Evolutionary conservation across 768 basidiomycete species (phyloP).

Genomic region (Amanita molliuscula): DNA sequence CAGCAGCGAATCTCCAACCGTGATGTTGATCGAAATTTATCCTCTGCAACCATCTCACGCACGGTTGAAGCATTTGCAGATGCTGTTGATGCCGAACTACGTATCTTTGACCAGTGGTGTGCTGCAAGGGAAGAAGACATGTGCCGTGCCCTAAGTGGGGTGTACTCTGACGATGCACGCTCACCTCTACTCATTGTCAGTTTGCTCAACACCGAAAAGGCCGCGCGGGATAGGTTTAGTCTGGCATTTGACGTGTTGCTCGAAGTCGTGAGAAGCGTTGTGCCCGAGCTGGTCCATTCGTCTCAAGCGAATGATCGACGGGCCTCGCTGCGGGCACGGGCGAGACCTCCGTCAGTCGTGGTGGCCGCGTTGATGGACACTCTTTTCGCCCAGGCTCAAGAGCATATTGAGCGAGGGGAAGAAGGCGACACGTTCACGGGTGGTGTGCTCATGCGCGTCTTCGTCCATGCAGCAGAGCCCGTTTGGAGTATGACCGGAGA

Average conservation of each 20-base stretch:
- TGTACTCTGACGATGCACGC: constrained; percentile 17
- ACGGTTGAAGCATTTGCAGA: constrained; percentile 81
- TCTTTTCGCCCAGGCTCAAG: constrained; percentile 45
- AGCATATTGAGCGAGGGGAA: constrained; percentile 42
- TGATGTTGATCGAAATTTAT: constrained; percentile 6
- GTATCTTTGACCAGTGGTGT: constrained; percentile 59
- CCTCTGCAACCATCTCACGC: constrained; percentile 27
- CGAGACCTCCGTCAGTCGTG: constrained; percentile 37
- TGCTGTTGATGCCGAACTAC: constrained; percentile 53
- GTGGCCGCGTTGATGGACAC: constrained; percentile 54
- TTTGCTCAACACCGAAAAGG: constrained; percentile 54
- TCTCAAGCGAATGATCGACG: constrained; percentile 6
- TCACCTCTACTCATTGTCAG: constrained; percentile 39
- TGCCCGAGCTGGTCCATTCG: constrained; percentile 10
- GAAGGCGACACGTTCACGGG: constrained; percentile 37
- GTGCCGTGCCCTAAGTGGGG: constrained; percentile 44
- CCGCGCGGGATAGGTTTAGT: constrained; percentile 45
- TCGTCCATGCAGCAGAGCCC: constrained; percentile 54
- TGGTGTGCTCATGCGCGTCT: constrained; percentile 49
- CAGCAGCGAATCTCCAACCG: constrained; percentile 11
- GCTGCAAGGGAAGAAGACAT: constrained; percentile 58
- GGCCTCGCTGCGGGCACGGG: constrained; percentile 14
- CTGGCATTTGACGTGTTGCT: constrained; percentile 48
- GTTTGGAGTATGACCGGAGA: constrained; percentile 62
- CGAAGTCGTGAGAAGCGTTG: constrained; percentile 30